Percentiles rank a stretch among this genome's conserved stretches.
Conservation (phyloP, 805 yeast genomes). For the Metschnikowia kunwiensis region DNA sequence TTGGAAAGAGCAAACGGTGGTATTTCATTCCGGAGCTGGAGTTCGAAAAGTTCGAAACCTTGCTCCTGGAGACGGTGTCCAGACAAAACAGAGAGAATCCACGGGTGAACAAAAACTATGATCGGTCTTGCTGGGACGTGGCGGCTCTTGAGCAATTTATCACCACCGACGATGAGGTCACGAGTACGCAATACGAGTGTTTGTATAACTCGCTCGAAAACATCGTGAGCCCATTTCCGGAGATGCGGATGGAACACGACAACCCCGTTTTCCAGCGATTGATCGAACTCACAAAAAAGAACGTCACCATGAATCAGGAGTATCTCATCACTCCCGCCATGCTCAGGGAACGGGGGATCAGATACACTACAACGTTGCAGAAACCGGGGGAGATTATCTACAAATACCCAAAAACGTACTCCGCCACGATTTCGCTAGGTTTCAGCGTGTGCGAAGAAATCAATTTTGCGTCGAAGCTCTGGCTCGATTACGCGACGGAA, state of each 20-base stretch:
- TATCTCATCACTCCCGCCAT: conserved; percentile 48
- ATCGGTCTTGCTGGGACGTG: conserved; percentile 20
- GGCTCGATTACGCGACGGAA: conserved; percentile 51
- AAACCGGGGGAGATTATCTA: conserved; percentile 59
- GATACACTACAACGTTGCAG: conserved; percentile 48
- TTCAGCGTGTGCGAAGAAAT: conserved; percentile 54
- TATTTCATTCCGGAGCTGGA: conserved; percentile 59
- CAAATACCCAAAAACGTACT: conserved; percentile 54
- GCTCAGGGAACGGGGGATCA: conserved; percentile 48
- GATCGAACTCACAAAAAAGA: conserved; percentile 9
- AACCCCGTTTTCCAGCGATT: conserved; percentile 22
- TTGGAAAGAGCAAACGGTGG: conserved; percentile 58
- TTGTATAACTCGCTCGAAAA: conserved; percentile 32
- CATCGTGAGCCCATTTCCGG: conserved; percentile 26
- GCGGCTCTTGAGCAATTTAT: conserved; percentile 19
- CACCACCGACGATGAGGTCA: conserved; percentile 16
- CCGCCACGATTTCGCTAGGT: conserved; percentile 53
- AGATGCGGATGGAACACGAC: conserved; percentile 27
- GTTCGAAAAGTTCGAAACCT: conserved; percentile 48
- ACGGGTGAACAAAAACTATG: conserved; percentile 21
- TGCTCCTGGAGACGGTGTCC: conserved; percentile 25
- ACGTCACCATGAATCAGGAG: conserved; percentile 37
- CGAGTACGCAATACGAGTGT: conserved; percentile 24
- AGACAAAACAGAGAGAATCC: conserved; percentile 3
- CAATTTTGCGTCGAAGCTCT: conserved; percentile 52